Evolutionary conservation across 768 basidiomycete species (phyloP).

Genomic region (Xerocomus brunneocitrinus): DNA sequence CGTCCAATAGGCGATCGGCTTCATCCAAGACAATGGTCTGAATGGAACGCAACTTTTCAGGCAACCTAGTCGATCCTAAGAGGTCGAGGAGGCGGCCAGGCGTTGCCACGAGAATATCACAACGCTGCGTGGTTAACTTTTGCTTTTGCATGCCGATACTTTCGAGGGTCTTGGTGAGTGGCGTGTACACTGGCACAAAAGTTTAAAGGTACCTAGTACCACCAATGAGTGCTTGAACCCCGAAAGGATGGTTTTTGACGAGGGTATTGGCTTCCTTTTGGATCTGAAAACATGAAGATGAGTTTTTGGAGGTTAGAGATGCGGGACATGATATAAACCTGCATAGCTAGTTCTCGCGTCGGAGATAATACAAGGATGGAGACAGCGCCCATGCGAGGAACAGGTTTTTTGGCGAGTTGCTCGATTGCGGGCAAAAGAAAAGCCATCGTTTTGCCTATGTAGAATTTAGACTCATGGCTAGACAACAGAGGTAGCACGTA

Average conservation of each 20-base stretch:
- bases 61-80: conserved; percentile 43
- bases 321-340: conserved; percentile 42
- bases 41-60: conserved; percentile 34
- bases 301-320: not conserved
- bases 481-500: conserved; percentile 18
- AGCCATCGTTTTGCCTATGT: conserved; percentile 61
- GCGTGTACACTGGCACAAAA: not conserved
- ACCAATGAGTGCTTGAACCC: conserved; percentile 50
- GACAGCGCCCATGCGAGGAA: conserved; percentile 24
- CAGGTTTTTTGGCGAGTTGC: conserved; percentile 47
- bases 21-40: conserved; percentile 61
- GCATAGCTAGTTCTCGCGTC: conserved; percentile 69
- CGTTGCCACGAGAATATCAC: conserved; percentile 65
- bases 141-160: conserved; percentile 27
- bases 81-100: conserved; percentile 75
- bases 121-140: conserved; percentile 26
- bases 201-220: conserved; percentile 42
- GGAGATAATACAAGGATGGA: conserved; percentile 68
- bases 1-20: conserved; percentile 69
- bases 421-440: conserved; percentile 77
- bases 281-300: conserved; percentile 40
- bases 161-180: conserved; percentile 1
- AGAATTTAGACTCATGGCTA: not conserved
- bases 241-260: conserved; percentile 37
- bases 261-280: conserved; percentile 57